phyloP scores from a whole-genome alignment of 805 yeast genomes.

The Wickerhamomyces ciferrii region DNA sequence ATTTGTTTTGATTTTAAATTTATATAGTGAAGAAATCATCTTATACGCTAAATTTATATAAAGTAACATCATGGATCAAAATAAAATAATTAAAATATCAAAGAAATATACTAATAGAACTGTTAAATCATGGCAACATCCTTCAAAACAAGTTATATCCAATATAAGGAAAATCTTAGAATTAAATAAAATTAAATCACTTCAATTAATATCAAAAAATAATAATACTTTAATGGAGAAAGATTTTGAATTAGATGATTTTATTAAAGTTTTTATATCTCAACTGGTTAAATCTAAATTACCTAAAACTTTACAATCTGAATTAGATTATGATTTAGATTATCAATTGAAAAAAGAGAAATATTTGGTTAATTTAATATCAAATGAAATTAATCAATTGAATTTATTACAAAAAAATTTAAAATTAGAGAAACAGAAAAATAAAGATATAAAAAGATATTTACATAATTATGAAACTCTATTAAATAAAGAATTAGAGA shows the following conservation, averaged over 20 bases:
- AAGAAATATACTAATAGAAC: constrained; percentile 10
- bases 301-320: constrained; percentile 8
- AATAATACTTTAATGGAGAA: constrained; percentile 1
- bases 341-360: constrained; percentile 13
- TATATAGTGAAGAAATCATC: no score
- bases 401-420: constrained; percentile 8
- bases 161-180: constrained; percentile 9
- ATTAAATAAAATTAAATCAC: constrained; percentile 12
- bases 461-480: constrained; percentile 8
- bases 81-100: constrained; percentile 10
- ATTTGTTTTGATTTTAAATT: no score
- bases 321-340: constrained; percentile 15
- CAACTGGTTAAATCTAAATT: constrained; percentile 9
- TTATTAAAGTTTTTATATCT: constrained; percentile 7
- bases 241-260: constrained; percentile 4
- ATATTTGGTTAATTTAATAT: constrained; percentile 10
- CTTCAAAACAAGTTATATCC: constrained; percentile 5
- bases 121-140: constrained; percentile 13
- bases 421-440: constrained; percentile 5
- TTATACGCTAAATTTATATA: no score
- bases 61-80: constrained; percentile 8
- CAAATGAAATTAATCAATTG: constrained; percentile 15
- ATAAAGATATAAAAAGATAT: constrained; percentile 6
- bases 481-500: constrained; percentile 10
- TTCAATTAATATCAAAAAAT: constrained; percentile 5